Evolutionary conservation across 2,329 filamentous ascomycete species (phyloP).

Genomic region (Pyrenophora seminiperda): DNA sequence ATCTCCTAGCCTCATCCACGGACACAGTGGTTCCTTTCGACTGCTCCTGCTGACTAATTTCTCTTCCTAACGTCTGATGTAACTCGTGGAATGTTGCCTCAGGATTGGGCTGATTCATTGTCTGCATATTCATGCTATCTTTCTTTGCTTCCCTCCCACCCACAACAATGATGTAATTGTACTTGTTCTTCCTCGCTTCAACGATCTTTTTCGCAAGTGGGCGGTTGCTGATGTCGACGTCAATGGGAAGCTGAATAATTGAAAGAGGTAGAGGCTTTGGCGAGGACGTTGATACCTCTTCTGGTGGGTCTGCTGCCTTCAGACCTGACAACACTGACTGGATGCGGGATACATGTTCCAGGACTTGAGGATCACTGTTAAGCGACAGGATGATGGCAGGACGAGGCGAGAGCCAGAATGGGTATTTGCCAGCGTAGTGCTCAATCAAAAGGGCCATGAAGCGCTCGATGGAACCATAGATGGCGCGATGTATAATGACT

Average conservation of each 20-base stretch:
- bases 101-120: conserved; percentile 48
- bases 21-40: conserved; percentile 21
- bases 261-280: conserved; percentile 52
- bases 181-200: conserved; percentile 73
- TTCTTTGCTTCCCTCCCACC: conserved; percentile 54
- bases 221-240: conserved; percentile 69
- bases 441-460: conserved; percentile 86
- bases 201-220: conserved; percentile 71
- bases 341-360: conserved; percentile 55
- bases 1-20: conserved; percentile 30
- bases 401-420: conserved; percentile 85
- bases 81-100: conserved; percentile 36
- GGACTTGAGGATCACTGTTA: conserved; percentile 63
- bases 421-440: conserved; percentile 76
- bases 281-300: conserved; percentile 19
- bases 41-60: conserved; percentile 22
- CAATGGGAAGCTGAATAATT: conserved; percentile 69
- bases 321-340: conserved; percentile 40
- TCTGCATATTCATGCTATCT: conserved; percentile 33
- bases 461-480: conserved; percentile 82
- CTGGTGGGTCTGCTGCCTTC: conserved; percentile 18
- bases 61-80: conserved; percentile 36
- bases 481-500: conserved; percentile 83
- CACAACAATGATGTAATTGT: conserved; percentile 74
- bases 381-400: conserved; percentile 77